Base-by-base conservation (phyloP, 2,329 filamentous ascomycete genomes). In the Fusarium robinianum region DNA sequence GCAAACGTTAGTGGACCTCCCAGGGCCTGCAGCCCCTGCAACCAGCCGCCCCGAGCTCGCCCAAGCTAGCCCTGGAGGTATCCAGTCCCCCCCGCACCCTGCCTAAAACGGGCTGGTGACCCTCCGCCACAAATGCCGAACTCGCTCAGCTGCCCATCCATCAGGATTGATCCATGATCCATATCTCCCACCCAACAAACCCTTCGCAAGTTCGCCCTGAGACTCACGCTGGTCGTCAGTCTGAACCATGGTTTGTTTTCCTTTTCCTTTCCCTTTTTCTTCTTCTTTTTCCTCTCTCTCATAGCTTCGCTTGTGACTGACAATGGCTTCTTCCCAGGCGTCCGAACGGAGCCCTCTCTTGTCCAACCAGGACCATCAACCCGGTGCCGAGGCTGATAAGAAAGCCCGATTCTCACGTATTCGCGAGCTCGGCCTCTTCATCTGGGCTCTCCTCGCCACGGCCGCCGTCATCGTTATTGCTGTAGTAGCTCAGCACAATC, bases 381-480 rank as follows among this genome's bases (percentile, higher is more conserved):
- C 66, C 51, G 61, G 66, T 49, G 49, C 35, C 42, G 49, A 42
- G 14, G 40, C 52, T 35, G 50, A 58, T 22, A 55, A 45, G 38
- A 61, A 56, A 23, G 24, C 49, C 8, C 63, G 70, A 32, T 59
- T 67, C 27, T 63, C 63, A 46, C 79, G 80, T 67, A 66, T 79
- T 42, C 81, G 87, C 50, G 89, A 96, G 65, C 68, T 88, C 38
- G 79, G 85, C 16, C 72, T 95, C 51, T 91, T 96, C 64, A 70
- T 79, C 34, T 96, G 91, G 90, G 90, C 90, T 5, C 69, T 94
- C 11, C 59, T 92, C 16, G 90, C 90, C 12, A 96, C 90, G 0
- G 81, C 84, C 6, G 80, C 80, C 31, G 84, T 95, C 37, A 83
- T 96, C 55, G 73, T 95, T 21, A 77, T 96, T 14, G 88, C 88